Percentiles rank a stretch among this genome's conserved stretches.
These are phyloP conservation scores for Monilinia fructicola DNA, from an alignment of 2,329 filamentous ascomycete species.

Conservation along the genomic window DNA sequence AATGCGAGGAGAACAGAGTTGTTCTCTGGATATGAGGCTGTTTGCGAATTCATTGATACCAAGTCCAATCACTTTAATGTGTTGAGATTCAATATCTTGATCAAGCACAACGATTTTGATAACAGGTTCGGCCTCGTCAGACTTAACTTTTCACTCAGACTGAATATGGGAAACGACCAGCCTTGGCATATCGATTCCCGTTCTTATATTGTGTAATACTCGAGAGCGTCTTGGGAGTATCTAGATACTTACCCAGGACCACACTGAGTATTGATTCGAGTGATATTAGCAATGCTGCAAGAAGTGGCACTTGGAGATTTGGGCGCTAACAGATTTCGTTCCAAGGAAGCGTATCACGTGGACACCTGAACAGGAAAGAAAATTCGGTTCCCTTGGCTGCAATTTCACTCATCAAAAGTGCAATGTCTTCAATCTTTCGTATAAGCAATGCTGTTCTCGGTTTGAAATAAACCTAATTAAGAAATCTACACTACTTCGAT, in stretches of 20 bases:
- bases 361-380: background rate
- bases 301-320: background rate
- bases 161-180: too few species aligned
- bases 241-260: background rate
- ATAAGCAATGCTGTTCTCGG: too few species aligned
- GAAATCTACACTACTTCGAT: background rate
- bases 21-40: background rate
- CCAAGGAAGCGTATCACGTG: background rate
- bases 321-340: accelerated
- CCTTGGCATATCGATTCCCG: too few species aligned
- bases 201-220: too few species aligned
- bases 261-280: background rate
- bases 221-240: background rate
- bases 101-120: background rate
- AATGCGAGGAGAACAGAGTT: background rate
- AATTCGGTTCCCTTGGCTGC: background rate
- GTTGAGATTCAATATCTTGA: background rate
- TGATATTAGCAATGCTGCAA: background rate
- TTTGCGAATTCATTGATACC: background rate
- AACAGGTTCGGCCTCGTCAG: background rate
- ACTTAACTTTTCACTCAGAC: background rate
- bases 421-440: background rate
- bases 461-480: background rate
- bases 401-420: background rate
- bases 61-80: background rate